Percentiles rank a stretch among this genome's conserved stretches.
Evolutionary conservation across 1,284 basidiomycete genomes (phyloP).

Genomic region (Moesziomyces sp.): DNA sequence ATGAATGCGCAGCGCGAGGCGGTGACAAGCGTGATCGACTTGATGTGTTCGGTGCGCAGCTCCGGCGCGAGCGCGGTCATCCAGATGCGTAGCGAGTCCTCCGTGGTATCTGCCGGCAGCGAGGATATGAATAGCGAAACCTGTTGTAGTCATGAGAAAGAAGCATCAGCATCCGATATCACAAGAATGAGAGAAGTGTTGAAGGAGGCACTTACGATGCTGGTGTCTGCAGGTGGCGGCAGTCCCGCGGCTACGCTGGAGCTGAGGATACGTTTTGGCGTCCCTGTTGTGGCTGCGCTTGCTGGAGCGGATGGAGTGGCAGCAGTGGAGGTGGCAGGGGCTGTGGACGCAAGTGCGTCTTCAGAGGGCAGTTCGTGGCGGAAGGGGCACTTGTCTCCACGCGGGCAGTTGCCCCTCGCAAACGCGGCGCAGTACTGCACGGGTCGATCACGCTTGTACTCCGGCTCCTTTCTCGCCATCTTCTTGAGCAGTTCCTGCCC

Average conservation of each 20-base stretch:
- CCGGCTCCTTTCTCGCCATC: slow-evolving; percentile 89
- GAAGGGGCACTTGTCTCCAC: slow-evolving; percentile 92
- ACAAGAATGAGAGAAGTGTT: neutral
- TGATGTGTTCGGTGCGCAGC: slow-evolving; percentile 73
- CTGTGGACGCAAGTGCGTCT: slow-evolving; percentile 72
- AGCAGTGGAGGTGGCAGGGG: slow-evolving; percentile 93
- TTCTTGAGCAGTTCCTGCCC: slow-evolving; percentile 96
- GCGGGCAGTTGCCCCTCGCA: slow-evolving; percentile 90
- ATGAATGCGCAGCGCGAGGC: slow-evolving; percentile 84
- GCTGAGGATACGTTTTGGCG: slow-evolving; percentile 84
- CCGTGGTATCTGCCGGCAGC: slow-evolving; percentile 79
- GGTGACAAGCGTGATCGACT: slow-evolving; percentile 65
- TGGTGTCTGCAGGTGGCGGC: slow-evolving; percentile 85
- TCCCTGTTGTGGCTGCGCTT: slow-evolving; percentile 84
- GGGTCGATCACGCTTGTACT: slow-evolving; percentile 94
- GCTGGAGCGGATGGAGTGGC: slow-evolving; percentile 71
- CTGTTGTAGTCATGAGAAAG: slow-evolving; percentile 70
- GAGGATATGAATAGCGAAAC: slow-evolving; percentile 91
- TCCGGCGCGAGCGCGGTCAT: slow-evolving; percentile 71
- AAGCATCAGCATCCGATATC: neutral
- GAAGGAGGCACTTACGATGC: slow-evolving; percentile 73
- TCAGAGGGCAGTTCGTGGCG: slow-evolving; percentile 83
- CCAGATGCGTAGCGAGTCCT: slow-evolving; percentile 80
- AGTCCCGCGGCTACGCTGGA: slow-evolving; percentile 83
- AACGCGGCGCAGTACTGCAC: slow-evolving; percentile 91